Evolutionary conservation across 768 basidiomycete genomes (phyloP).

Genomic region (Mycena leptocephala): DNA sequence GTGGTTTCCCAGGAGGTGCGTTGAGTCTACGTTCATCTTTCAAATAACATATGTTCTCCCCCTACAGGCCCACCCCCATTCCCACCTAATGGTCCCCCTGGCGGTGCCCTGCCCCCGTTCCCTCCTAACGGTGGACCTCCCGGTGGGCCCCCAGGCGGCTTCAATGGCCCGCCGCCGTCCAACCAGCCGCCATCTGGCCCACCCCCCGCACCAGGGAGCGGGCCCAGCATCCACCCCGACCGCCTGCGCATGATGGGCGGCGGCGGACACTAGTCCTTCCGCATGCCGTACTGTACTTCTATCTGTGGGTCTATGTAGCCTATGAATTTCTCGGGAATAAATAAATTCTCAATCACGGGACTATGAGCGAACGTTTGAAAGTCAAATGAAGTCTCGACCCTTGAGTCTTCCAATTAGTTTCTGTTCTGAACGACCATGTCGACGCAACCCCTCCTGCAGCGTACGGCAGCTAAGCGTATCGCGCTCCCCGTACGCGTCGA

Average conservation of each 20-base stretch:
- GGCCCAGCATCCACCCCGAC: conserved; percentile 89
- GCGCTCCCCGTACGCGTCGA: conserved; percentile 96
- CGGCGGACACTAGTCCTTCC: neutral
- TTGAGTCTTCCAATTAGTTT: no score
- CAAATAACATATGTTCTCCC: no score
- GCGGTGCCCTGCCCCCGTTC: conserved; percentile 65
- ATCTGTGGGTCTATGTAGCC: no score
- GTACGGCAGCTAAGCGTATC: conserved; percentile 95
- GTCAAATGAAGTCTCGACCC: no score
- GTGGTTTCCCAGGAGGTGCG: conserved; percentile 62
- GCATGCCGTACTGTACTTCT: neutral
- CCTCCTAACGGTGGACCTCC: conserved; percentile 56
- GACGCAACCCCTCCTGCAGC: conserved; percentile 96
- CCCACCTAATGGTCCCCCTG: conserved; percentile 62
- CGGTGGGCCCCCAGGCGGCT: conserved; percentile 46
- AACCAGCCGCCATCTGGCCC: conserved; percentile 42
- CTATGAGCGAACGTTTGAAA: neutral
- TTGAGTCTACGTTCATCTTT: neutral
- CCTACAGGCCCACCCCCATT: conserved; percentile 61
- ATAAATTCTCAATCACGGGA: neutral
- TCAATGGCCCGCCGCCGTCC: conserved; percentile 53
- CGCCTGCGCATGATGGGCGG: conserved; percentile 84
- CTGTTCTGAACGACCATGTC: conserved; percentile 78
- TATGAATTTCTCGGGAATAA: neutral
- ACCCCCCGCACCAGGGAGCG: conserved; percentile 48